Evolutionary conservation across 1,284 basidiomycete genomes (phyloP).

Genomic region (Salmacisia buchloeana): DNA sequence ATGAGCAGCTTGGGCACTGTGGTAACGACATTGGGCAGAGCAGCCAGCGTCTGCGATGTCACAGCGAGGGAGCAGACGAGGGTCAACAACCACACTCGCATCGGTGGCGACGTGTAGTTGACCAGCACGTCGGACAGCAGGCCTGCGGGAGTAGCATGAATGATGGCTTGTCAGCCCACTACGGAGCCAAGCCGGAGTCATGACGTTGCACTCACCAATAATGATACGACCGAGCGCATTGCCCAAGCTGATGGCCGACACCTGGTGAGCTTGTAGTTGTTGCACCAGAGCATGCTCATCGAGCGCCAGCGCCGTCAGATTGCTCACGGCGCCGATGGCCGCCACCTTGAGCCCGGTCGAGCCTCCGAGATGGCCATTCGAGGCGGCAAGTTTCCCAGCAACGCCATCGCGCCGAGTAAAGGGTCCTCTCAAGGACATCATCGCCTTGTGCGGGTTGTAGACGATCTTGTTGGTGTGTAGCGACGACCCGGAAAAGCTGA

Average conservation of each 20-base stretch:
- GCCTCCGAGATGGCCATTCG: no score
- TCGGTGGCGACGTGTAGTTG: constrained; percentile 1
- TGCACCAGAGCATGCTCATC: constrained; percentile 57
- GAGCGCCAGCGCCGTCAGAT: not conserved
- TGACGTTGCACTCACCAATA: constrained; percentile 58
- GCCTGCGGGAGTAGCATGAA: not conserved
- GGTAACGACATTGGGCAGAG: constrained; percentile 53
- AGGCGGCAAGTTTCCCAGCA: no score
- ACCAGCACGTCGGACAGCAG: constrained; percentile 4
- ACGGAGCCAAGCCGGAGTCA: no score
- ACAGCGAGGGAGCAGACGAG: constrained; percentile 38
- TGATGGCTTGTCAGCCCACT: not conserved
- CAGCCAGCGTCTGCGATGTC: constrained; percentile 39
- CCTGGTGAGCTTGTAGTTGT: constrained; percentile 66
- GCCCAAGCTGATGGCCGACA: constrained; percentile 71
- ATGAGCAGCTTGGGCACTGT: constrained; percentile 66
- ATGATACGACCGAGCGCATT: constrained; percentile 76
- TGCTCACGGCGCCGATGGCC: not conserved
- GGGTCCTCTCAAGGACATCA: not conserved
- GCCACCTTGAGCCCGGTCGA: not conserved
- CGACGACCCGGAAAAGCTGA: not conserved
- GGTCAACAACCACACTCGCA: constrained; percentile 34
- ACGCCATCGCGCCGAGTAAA: constrained; percentile 30
- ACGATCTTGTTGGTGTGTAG: not conserved
- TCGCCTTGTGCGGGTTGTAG: not conserved